Conservation (phyloP, 75 land plant genomes). For the Picea sitchensis region DNA sequence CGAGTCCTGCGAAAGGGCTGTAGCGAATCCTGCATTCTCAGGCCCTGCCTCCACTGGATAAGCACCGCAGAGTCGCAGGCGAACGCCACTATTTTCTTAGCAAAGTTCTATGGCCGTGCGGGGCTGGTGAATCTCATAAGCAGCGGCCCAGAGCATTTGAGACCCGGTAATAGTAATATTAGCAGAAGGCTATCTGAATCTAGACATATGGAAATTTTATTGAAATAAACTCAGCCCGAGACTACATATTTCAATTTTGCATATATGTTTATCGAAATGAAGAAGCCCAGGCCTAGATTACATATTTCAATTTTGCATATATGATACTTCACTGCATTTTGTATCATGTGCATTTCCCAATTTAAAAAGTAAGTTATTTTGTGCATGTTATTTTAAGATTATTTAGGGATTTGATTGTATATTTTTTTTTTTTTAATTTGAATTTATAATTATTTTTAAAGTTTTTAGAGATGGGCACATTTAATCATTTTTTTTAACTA, state of each 20-base stretch:
- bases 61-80: conserved; percentile 51
- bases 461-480: too few species aligned
- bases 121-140: conserved; percentile 55
- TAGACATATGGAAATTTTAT: not conserved
- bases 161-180: conserved; percentile 34
- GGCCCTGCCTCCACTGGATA: conserved; percentile 62
- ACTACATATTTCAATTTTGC: not conserved
- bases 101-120: conserved; percentile 72
- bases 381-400: too few species aligned
- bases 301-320: too few species aligned
- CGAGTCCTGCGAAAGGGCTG: conserved; percentile 85
- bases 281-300: too few species aligned
- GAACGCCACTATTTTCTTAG: conserved; percentile 64
- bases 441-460: too few species aligned
- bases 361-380: too few species aligned
- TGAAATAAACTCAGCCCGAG: not conserved
- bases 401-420: too few species aligned
- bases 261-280: not conserved
- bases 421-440: too few species aligned
- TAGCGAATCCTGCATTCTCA: conserved; percentile 58
- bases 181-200: not conserved
- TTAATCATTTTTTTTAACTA: too few species aligned
- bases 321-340: too few species aligned
- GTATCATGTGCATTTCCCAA: too few species aligned
- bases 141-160: conserved; percentile 42